phyloP scores from a whole-genome alignment of 1,139 yeast genomes.

The Fermentozyma sake region DNA sequence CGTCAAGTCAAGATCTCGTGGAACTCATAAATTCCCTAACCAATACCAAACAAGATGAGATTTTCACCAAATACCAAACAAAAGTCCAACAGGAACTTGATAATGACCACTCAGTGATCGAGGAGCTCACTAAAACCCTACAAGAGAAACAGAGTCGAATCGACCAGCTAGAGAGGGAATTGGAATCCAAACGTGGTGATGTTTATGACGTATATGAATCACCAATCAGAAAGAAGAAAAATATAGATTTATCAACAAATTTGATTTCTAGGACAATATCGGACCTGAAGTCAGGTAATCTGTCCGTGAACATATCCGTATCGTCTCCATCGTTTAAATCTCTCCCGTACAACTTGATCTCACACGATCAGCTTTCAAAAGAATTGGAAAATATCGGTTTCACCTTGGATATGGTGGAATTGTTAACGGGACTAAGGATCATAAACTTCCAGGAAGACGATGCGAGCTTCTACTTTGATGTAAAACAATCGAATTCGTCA shows the following conservation, averaged over 20 bases:
- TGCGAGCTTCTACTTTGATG: constrained; percentile 44
- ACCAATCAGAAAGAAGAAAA: constrained; percentile 33
- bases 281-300: not conserved
- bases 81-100: constrained; percentile 25
- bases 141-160: constrained; percentile 24
- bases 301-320: constrained; percentile 1
- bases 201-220: constrained; percentile 20
- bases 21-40: constrained; percentile 30
- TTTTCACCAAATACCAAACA: constrained; percentile 26
- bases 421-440: constrained; percentile 53
- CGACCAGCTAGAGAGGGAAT: constrained; percentile 16
- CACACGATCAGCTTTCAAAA: constrained; percentile 31
- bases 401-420: constrained; percentile 52
- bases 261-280: constrained; percentile 7
- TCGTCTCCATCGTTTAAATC: constrained; percentile 7
- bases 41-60: constrained; percentile 32
- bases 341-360: constrained; percentile 24
- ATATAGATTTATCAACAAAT: constrained; percentile 7
- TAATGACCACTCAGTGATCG: constrained; percentile 25
- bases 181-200: constrained; percentile 4
- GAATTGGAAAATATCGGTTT: constrained; percentile 46
- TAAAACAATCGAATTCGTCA: constrained; percentile 41
- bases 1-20: constrained; percentile 24
- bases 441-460: constrained; percentile 45
- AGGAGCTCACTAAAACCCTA: constrained; percentile 22